Conservation (phyloP, 345 rosid species). For the Pugionium dolabratum region DNA sequence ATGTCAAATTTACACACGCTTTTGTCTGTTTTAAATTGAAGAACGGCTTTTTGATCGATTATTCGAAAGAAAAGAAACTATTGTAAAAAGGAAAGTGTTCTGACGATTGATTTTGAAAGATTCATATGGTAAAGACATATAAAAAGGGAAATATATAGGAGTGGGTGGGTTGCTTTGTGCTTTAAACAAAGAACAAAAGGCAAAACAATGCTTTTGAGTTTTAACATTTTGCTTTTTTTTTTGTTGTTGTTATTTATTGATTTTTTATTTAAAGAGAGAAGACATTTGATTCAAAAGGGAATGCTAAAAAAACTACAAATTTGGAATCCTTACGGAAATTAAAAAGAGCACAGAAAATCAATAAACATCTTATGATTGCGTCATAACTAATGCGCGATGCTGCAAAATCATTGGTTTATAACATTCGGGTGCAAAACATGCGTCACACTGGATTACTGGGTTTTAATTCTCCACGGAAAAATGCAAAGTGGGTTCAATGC, state of each 20-base stretch:
- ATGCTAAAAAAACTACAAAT: constrained; percentile 18
- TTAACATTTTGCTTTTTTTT: constrained; percentile 21
- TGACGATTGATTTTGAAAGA: constrained; percentile 30
- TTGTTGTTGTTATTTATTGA: not conserved
- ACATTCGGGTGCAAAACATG: not conserved
- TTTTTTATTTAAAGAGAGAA: constrained; percentile 1
- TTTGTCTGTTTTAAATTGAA: constrained; percentile 16
- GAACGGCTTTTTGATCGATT: constrained; percentile 1
- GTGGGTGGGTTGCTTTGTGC: constrained; percentile 43
- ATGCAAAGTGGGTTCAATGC: constrained; percentile 15
- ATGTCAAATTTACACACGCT: not conserved
- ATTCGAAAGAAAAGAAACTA: not conserved
- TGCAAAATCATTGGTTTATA: not conserved
- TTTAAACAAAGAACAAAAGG: constrained; percentile 39
- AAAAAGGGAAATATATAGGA: constrained; percentile 3
- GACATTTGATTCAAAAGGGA: constrained; percentile 25
- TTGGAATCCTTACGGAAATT: constrained; percentile 15
- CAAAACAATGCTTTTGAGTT: constrained; percentile 35
- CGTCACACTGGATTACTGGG: constrained; percentile 1
- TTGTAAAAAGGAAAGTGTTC: constrained; percentile 1
- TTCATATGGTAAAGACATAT: constrained; percentile 15
- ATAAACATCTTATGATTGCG: constrained; percentile 2
- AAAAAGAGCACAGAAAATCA: constrained; percentile 19
- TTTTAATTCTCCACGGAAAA: constrained; percentile 27
- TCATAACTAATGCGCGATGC: not conserved